Evolutionary conservation across 1,284 basidiomycete species (phyloP).

Genomic region (Ceratobasidium sp.): DNA sequence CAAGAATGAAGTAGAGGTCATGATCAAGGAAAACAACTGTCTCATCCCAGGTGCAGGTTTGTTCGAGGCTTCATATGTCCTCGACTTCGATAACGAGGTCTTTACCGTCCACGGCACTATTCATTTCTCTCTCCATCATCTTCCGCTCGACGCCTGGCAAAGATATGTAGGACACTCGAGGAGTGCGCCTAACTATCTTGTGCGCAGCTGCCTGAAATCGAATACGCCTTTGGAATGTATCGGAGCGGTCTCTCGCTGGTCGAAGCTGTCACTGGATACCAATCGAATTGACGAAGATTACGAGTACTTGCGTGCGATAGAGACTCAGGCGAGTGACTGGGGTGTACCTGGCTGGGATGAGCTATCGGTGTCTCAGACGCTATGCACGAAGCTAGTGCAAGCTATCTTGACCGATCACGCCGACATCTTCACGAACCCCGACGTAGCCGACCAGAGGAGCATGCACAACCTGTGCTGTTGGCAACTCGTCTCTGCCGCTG

Average conservation of each 20-base stretch:
- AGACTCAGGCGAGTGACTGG: neutral
- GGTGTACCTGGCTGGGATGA: neutral
- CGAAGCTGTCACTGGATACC: neutral
- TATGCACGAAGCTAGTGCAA: slow-evolving; percentile 1
- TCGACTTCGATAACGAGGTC: slow-evolving; percentile 29
- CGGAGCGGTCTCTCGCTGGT: slow-evolving; percentile 12
- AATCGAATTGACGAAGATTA: neutral
- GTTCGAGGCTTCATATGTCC: neutral
- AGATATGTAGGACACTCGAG: neutral
- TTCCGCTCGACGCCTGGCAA: neutral
- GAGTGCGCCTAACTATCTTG: neutral
- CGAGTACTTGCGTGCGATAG: neutral
- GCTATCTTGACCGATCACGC: neutral
- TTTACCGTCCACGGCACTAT: slow-evolving; percentile 19
- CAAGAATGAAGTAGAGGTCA: neutral
- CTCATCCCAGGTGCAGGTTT: neutral
- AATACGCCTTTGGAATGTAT: neutral
- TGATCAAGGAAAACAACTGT: slow-evolving; percentile 8
- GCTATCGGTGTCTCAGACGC: slow-evolving; percentile 4
- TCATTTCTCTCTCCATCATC: neutral
- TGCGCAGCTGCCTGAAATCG: neutral
- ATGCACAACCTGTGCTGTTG: slow-evolving; percentile 2
- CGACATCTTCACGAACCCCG: slow-evolving; percentile 5
- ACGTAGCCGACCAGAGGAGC: neutral
- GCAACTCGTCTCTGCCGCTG: slow-evolving; percentile 12